phyloP scores from a whole-genome alignment of 108 stramenopile genomes.

The Skeletonema potamos region DNA sequence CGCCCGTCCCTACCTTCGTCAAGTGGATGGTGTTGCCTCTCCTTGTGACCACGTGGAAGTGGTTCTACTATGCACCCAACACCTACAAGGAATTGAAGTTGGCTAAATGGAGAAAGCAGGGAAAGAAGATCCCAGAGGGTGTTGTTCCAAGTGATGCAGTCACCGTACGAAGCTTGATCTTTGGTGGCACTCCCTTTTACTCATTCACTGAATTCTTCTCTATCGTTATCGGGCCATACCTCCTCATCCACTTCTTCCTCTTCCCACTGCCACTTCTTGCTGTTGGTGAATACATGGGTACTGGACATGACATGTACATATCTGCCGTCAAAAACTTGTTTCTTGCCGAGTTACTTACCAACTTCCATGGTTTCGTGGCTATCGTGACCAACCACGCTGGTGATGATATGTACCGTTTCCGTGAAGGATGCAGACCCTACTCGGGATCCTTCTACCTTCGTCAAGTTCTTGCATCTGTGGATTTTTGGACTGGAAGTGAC shows the following conservation, averaged over 20 bases:
- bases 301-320: constrained; percentile 48
- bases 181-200: constrained; percentile 59
- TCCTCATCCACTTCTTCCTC: constrained; percentile 76
- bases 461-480: constrained; percentile 83
- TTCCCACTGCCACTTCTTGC: constrained; percentile 60
- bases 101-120: constrained; percentile 55
- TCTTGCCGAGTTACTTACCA: constrained; percentile 83
- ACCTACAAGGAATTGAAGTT: constrained; percentile 91
- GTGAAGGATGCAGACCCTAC: constrained; percentile 79
- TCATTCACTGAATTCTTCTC: constrained; percentile 62
- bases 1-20: constrained; percentile 46
- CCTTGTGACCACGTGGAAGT: constrained; percentile 81
- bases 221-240: constrained; percentile 69
- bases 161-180: constrained; percentile 56
- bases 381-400: constrained; percentile 93
- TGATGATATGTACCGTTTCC: constrained; percentile 89
- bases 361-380: constrained; percentile 82
- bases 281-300: constrained; percentile 53
- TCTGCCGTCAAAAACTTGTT: constrained; percentile 81
- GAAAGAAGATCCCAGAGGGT: constrained; percentile 60
- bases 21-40: constrained; percentile 66
- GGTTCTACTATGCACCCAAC: constrained; percentile 91
- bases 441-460: constrained; percentile 87
- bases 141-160: constrained; percentile 70
- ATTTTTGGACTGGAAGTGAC: constrained; percentile 80